Base-by-base conservation (phyloP, 1,284 basidiomycete species). In the Fistulinella cinereoalba region DNA sequence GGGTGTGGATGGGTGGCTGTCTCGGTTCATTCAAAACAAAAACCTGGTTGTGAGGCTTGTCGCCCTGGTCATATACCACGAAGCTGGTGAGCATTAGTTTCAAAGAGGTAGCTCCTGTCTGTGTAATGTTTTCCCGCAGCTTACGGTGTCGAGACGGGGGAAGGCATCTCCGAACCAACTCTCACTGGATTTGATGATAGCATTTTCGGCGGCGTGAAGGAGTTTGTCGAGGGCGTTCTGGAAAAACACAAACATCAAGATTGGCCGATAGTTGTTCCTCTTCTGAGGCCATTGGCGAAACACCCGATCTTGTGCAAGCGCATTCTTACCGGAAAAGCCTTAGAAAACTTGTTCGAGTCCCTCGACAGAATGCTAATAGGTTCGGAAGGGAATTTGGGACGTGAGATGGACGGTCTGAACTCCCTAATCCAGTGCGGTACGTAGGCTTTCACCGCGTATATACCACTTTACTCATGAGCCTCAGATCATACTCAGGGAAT, bases 11-110 rank as follows among this genome's bases (percentile, higher is more conserved):
- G 1, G 27, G 9, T 64, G 54, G 54, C 31, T 40, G 24, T 3
- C 22, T 4, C 22, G 29, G 23, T 47, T 61, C 13, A 10, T 28
- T 11, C 40, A 39, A 8, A 22, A 7, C 12, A 12, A 42, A 6
- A 43, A 37, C 3, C 23, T 43, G 0, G 44, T 65, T 6, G 50
- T 60, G 2, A 55, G 48, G 34, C 51, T 61, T 6, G 52, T 55
- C 18, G 45, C 55, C 11, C 47, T 60, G 2, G 49, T 64, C 1
- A 57, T 54, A 13, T 65, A 58, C 40, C 56, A 55, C 12, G 61
- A 64, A 32, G 50, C 47, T 21, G 51, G 59, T 61, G 22, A 44
- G 60, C 38, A 6, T 18, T 12, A 12, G 7, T 7, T 12, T 7
- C 8, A 7, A 27, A 27, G 8, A 7, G 7, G 25, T 27, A 7